phyloP scores from a whole-genome alignment of 345 rosid species.

The Citrus inodora region DNA sequence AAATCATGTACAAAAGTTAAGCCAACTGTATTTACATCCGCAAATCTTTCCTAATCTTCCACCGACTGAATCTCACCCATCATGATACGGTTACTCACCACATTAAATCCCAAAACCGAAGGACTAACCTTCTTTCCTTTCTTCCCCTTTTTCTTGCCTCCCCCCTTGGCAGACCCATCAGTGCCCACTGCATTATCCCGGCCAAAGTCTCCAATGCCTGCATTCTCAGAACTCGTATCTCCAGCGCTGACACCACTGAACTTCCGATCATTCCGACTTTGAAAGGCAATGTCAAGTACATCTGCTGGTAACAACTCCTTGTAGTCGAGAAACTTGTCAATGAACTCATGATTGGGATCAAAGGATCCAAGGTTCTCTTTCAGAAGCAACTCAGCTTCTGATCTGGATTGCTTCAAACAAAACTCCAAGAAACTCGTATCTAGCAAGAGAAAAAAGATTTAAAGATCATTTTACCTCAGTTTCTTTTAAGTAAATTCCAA shows the following conservation, averaged over 20 bases:
- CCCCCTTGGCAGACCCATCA: conserved; percentile 58
- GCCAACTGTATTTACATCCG: conserved; percentile 47
- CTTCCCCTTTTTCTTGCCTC: conserved; percentile 79
- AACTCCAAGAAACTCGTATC: conserved; percentile 91
- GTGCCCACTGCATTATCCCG: conserved; percentile 4
- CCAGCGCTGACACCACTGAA: conserved; percentile 31
- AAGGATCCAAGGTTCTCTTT: conserved; percentile 66
- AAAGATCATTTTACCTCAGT: not conserved
- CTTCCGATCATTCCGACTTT: conserved; percentile 42
- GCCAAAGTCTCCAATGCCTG: conserved; percentile 19
- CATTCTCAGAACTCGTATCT: conserved; percentile 41
- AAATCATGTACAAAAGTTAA: conserved; percentile 29
- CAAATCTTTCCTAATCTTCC: conserved; percentile 51
- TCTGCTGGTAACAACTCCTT: conserved; percentile 78
- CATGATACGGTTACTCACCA: conserved; percentile 96
- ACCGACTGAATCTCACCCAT: conserved; percentile 95
- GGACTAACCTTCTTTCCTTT: conserved; percentile 88
- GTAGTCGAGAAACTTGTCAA: conserved; percentile 89
- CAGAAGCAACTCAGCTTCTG: conserved; percentile 84
- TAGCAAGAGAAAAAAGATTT: conserved; percentile 16
- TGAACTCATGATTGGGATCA: conserved; percentile 78
- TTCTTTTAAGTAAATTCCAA: not conserved
- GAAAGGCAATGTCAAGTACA: conserved; percentile 89
- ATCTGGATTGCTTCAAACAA: conserved; percentile 85
- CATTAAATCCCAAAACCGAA: conserved; percentile 81